Percentiles rank a stretch among this genome's conserved stretches.
Evolutionary conservation across 2,329 filamentous ascomycete genomes (phyloP).

Genomic region (Fusarium nelsonii): DNA sequence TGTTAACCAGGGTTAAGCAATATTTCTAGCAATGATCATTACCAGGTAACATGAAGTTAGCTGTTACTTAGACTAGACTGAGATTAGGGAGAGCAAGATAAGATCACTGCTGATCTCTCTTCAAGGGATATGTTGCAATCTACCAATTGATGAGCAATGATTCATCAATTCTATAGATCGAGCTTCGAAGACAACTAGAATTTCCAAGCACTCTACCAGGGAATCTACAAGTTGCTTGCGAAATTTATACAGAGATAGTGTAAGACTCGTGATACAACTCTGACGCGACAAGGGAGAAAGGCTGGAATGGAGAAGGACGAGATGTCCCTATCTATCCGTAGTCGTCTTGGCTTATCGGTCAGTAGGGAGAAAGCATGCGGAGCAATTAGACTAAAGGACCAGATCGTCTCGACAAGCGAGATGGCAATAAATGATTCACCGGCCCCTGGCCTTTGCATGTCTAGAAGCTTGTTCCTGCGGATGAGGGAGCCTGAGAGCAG

Average conservation of each 20-base stretch:
- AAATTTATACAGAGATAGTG: not conserved
- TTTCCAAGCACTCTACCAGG: not conserved
- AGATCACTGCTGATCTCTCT: not conserved
- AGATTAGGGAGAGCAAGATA: not conserved
- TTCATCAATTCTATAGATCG: not conserved
- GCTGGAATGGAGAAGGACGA: not conserved
- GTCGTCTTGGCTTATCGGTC: slow-evolving; percentile 17
- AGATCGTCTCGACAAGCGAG: slow-evolving; percentile 40
- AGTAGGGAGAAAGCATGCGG: slow-evolving; percentile 6
- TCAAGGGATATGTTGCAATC: not conserved
- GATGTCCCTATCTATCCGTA: not conserved
- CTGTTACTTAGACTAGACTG: not conserved
- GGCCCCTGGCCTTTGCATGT: slow-evolving; percentile 25
- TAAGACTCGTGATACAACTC: no score
- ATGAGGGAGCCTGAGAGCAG: not conserved
- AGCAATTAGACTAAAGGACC: slow-evolving; percentile 25
- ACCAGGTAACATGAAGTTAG: not conserved
- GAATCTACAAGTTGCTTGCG: not conserved
- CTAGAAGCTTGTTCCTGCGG: slow-evolving; percentile 27
- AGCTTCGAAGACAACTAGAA: not conserved
- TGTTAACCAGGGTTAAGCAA: no score
- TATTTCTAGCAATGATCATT: not conserved
- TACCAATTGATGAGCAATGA: not conserved
- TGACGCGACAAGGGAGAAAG: not conserved
- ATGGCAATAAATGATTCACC: slow-evolving; percentile 26